Evolutionary conservation across 1,284 basidiomycete genomes (phyloP).

Genomic region (Tilletia indica): DNA sequence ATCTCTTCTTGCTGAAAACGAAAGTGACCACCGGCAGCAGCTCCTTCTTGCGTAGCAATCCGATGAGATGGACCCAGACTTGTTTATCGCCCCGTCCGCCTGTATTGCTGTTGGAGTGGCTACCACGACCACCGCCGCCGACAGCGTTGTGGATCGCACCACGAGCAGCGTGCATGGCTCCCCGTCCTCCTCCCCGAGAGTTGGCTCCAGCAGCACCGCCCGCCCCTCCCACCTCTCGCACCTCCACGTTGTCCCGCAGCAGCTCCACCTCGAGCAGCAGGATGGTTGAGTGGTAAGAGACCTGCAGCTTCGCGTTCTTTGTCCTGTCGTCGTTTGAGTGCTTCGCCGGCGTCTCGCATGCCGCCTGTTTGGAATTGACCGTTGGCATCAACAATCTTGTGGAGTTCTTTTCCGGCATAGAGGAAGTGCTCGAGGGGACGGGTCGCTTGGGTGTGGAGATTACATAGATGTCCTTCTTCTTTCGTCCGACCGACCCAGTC

Average conservation of each 20-base stretch:
- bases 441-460: conserved; percentile 95
- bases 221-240: conserved; percentile 71
- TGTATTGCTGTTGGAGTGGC: conserved; percentile 6
- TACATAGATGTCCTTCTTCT: conserved; percentile 99
- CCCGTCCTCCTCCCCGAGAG: conserved; percentile 55
- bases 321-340: conserved; percentile 88
- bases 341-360: conserved; percentile 77
- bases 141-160: conserved; percentile 33
- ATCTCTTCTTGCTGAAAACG: conserved; percentile 93
- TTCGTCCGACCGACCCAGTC: conserved; percentile 99
- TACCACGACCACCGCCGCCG: conserved; percentile 18
- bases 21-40: conserved; percentile 94
- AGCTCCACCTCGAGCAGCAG: conserved; percentile 4
- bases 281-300: conserved; percentile 62
- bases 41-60: conserved; percentile 77
- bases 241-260: conserved; percentile 23
- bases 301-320: conserved; percentile 93
- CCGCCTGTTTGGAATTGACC: conserved; percentile 66
- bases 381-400: conserved; percentile 86
- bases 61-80: conserved; percentile 88
- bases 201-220: conserved; percentile 66
- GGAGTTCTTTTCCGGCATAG: conserved; percentile 84
- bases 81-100: conserved; percentile 66
- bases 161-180: conserved; percentile 23
- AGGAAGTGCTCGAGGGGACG: conserved; percentile 96